Evolutionary conservation across 2,329 filamentous ascomycete species (phyloP), one percentile per base, ranked within the genome.

Genomic region (Teratosphaeria nubilosa): DNA sequence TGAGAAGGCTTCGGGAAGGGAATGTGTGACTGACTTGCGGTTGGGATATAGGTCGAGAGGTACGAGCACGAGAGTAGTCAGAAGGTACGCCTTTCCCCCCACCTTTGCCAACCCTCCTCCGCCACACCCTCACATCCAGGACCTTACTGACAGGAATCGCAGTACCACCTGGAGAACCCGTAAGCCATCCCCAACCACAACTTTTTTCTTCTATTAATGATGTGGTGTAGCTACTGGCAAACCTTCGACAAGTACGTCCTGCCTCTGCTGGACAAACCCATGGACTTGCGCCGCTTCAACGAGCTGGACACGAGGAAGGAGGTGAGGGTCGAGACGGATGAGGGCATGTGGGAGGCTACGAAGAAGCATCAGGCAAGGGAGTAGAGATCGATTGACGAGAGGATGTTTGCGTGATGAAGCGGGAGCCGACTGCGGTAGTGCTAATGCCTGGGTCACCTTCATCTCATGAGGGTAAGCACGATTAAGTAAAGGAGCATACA

Each of bases 201-300:
- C 30, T 13, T 16, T 30, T 7, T 27, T 7, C 7, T 7, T 27
- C 22, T 30, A 13, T 6, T 30, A 20, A 4, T 30, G 16, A 27
- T 53, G 25, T 0, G 13, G 7, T 30, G 6, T 30, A 53, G 51
- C 10, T 54, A 58, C 54, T 58, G 84, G 84, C 81, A 87, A 77
- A 88, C 86, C 0, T 89, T 90, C 66, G 86, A 89, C 70, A 84
- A 85, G 5, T 89, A 88, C 66, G 86, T 90, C 31, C 77, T 83
- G 53, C 87, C 86, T 2, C 69, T 90, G 59, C 73, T 90, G 55
- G 86, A 84, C 64, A 80, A 79, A 69, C 78, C 81, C 9, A 89
- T 89, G 85, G 86, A 90, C 70, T 70, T 90, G 61, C 76, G 85
- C 56, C 76, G 86, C 52, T 80, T 83, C 62, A 83, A 88, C 70